Percentiles rank a stretch among this genome's conserved stretches.
Evolutionary conservation across 345 rosid species (phyloP).

Genomic region (Corymbia maculata): DNA sequence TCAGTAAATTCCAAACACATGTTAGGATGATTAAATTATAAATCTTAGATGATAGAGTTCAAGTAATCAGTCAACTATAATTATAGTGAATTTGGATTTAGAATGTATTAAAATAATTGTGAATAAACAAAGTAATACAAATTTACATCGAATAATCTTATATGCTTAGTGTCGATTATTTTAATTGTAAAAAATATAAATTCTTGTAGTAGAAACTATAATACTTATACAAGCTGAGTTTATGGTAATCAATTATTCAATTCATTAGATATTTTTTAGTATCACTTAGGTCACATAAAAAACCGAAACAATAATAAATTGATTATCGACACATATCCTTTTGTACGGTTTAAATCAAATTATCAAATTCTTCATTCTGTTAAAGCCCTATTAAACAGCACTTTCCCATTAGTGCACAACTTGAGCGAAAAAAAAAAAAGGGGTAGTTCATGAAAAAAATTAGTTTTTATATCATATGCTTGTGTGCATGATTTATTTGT

Average conservation of each 20-base stretch:
- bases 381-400: neutral
- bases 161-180: too few relatives aligned
- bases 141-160: too few relatives aligned
- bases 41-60: neutral
- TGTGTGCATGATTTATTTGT: too few relatives aligned
- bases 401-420: neutral
- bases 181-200: too few relatives aligned
- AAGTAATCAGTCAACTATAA: neutral
- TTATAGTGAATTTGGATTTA: neutral
- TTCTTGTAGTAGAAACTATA: neutral
- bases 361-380: too few relatives aligned
- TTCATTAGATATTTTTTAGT: too few relatives aligned
- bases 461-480: too few relatives aligned
- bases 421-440: neutral
- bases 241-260: fast-evolving
- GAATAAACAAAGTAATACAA: neutral
- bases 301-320: neutral
- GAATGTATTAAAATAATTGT: neutral
- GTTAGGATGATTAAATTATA: neutral
- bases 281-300: neutral
- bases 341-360: neutral
- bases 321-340: neutral
- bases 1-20: neutral
- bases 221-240: fast-evolving
- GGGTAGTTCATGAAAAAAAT: too few relatives aligned